A percentile compares a stretch with the other conserved stretches of the same genome.
These are phyloP conservation scores for Pezicula neosporulosa DNA, from an alignment of 2,329 filamentous ascomycete species.

Conservation along the genomic window DNA sequence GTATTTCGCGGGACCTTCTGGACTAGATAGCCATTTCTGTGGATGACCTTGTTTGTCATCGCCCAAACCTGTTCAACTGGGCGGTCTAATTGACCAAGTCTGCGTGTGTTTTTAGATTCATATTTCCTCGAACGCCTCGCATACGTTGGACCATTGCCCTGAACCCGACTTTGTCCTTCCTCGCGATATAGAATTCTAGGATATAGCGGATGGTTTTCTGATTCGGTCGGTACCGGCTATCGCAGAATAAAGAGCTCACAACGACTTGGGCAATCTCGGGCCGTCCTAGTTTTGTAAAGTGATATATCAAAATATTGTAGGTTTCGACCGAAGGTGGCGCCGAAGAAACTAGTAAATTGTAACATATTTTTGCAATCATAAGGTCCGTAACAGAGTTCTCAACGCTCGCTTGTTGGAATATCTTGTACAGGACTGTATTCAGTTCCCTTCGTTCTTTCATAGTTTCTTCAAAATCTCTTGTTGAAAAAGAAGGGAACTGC, in stretches of 20 bases:
- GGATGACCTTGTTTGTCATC: constrained; percentile 14
- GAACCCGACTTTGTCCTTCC: constrained; percentile 20
- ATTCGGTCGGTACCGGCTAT: constrained; percentile 26
- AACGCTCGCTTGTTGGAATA: constrained; percentile 12
- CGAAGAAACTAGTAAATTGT: constrained; percentile 62
- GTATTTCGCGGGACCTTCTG: constrained; percentile 21
- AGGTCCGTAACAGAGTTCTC: constrained; percentile 16
- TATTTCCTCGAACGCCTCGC: constrained; percentile 16
- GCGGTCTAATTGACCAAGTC: constrained; percentile 2
- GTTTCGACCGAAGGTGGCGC: constrained; percentile 64
- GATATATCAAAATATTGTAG: constrained; percentile 67
- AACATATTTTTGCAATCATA: constrained; percentile 40
- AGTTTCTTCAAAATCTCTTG: constrained; percentile 6
- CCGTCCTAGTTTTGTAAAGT: constrained; percentile 52
- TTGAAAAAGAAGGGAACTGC: constrained; percentile 17
- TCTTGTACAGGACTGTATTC: constrained; percentile 15
- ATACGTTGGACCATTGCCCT: constrained; percentile 21
- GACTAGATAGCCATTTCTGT: constrained; percentile 10
- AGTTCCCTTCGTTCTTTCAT: constrained; percentile 15
- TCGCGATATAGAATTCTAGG: constrained; percentile 24
- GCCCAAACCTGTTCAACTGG: constrained; percentile 20
- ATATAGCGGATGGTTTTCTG: constrained; percentile 21
- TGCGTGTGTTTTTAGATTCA: constrained; percentile 13
- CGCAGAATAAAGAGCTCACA: constrained; percentile 45
- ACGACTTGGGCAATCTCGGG: constrained; percentile 50